Evolutionary conservation across 2,329 filamentous ascomycete species (phyloP), one percentile per base, ranked within the genome.

Genomic region (Neopestalotiopsis clavispora): DNA sequence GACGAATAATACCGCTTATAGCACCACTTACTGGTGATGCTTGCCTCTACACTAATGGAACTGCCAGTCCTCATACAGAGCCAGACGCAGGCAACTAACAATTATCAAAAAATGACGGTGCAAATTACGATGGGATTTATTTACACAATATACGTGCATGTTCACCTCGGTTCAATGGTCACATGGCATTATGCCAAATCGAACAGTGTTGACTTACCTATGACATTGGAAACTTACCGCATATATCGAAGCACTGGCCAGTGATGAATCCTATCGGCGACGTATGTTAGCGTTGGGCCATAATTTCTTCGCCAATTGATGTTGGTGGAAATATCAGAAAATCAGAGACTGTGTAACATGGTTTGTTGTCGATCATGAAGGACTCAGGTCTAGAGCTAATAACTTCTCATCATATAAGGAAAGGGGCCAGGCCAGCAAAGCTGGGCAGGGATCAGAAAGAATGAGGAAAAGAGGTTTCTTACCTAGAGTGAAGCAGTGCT

Each of bases 261-360:
- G 45, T 38, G 10, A 10, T 38, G 6, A n/a, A 10, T 7, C 45
- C 45, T 52, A 23, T 5, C 20, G 45, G 20, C n/a, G 17, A 10
- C n/a, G 7, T n/a, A 7, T 17, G 14, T 52, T 52, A 52, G 45
- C 45, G 4, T 52, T 7, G 30, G 30, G 17, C 7, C 23, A 30
- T 30, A 30, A 10, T 59, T 30, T 59, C 20, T 14, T 59, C 23
- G 10, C 30, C 34, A 38, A 38, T 7, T 10, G 10, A 38, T 10
- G 10, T 30, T 30, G 23, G 30, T 14, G n/a, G 30, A 28, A 23
- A 59, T 34, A 34, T 20, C 42, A 64, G 40, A 57, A 62, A 23
- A 66, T 69, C 69, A 70, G 69, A 70, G 66, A 70, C 69, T 70
- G 69, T 69, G 68, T 70, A 70, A 68, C 69, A 70, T 70, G 66